Conservation (phyloP, 148 eudicot genomes). For the Cornus florida region DNA sequence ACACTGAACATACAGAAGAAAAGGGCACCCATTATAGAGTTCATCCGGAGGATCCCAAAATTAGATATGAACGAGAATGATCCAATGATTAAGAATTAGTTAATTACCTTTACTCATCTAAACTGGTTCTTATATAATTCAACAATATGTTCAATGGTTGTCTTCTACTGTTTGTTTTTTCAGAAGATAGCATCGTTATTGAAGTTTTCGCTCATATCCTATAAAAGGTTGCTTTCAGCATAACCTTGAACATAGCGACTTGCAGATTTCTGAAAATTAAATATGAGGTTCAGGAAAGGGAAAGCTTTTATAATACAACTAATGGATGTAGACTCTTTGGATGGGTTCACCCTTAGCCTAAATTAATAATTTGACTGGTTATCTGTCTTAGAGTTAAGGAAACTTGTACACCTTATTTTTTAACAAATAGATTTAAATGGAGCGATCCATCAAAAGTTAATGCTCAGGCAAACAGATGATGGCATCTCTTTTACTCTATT, state of each 20-base stretch:
- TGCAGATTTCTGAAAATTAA: background rate
- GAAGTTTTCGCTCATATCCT: background rate
- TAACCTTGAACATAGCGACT: background rate
- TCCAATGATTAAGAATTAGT: background rate
- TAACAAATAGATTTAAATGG: background rate
- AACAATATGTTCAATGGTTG: background rate
- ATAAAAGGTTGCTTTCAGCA: background rate
- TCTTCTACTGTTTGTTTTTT: background rate
- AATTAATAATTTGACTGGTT: background rate
- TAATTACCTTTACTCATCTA: background rate
- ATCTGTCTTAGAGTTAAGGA: background rate
- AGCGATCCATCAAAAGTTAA: background rate
- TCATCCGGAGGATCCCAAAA: background rate
- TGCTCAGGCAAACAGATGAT: background rate
- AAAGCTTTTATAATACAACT: background rate
- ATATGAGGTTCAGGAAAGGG: background rate
- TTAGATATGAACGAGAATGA: background rate
- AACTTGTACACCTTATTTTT: background rate
- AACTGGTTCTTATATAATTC: background rate
- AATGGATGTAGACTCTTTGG: constrained; percentile 1
- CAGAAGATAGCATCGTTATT: background rate
- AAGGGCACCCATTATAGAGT: background rate
- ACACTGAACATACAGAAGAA: constrained; percentile 1
- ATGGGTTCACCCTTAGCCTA: background rate
- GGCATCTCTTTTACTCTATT: background rate